A percentile compares a stretch with the other conserved stretches of the same genome.
Evolutionary conservation across 106 monocot species (phyloP).

Genomic region (Dactylorhiza incarnata): DNA sequence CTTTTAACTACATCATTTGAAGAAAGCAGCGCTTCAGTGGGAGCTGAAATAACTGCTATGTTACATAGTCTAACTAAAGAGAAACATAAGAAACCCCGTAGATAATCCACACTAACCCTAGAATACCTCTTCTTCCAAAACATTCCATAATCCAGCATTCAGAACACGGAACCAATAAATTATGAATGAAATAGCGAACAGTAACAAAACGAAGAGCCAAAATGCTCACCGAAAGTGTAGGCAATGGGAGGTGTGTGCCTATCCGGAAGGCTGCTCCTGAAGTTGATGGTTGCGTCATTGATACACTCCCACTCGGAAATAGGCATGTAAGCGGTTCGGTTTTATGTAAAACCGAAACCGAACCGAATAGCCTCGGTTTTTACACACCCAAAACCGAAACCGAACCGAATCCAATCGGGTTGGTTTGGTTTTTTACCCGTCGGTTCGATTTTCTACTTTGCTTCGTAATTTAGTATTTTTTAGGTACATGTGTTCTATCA

Average conservation of each 20-base stretch:
- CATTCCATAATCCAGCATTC: neutral
- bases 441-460: no score
- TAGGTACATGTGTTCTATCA: no score
- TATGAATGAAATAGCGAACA: neutral
- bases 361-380: no score
- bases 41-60: neutral
- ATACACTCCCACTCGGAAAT: constrained; percentile 97
- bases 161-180: neutral
- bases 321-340: no score
- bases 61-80: neutral
- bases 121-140: neutral
- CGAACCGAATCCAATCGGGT: no score
- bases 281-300: constrained; percentile 65
- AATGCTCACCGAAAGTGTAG: constrained; percentile 70
- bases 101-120: neutral
- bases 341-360: no score
- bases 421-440: no score
- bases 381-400: no score
- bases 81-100: neutral
- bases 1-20: no score
- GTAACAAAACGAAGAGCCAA: neutral
- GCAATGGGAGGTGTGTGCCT: constrained; percentile 60
- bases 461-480: no score
- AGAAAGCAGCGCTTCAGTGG: neutral
- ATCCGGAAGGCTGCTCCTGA: constrained; percentile 52